Base-by-base conservation (phyloP, 176 grass and related monocot genomes). In the Echinochloa phyllopogon region DNA sequence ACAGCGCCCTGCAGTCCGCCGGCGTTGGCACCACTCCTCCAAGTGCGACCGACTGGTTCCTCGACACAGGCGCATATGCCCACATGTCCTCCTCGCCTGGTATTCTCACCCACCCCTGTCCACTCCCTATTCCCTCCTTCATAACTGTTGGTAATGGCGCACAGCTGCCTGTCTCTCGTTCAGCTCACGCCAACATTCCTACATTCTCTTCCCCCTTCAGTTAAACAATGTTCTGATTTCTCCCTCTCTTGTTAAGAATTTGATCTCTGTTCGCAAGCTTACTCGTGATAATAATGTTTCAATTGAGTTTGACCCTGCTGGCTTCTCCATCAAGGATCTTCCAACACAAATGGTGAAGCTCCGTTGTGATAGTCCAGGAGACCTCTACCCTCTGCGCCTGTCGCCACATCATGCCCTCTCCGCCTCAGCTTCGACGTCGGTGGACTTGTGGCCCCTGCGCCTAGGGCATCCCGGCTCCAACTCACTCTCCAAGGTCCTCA, bases 401-500 rank as follows among this genome's bases (percentile, higher is more conserved):
- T 4, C 17, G 0, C 10, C 8, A 0, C 68, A 43, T 0, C 2
- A 2, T 0, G 68, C 41, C 0, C 10, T 45, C 0, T 4, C 13
- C 1, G n/a, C n/a, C n/a, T n/a, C n/a, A n/a, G 69, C 69, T 3
- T 12, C 18, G 0, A 3, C 5, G 0, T 1, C 5, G 3, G 7
- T 0, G 0, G 45, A 73, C 0, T 25, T 73, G 3, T 73, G 70
- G 45, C 70, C 51, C 10, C 44, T 9, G 0, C 70, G 47, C 0
- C 24, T 51, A 0, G 70, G 70, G 0, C 72, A 55, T 5, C 72
- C 72, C 0, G 48, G 27, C 0, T 4, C 0, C 0, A 1, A 2
- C 0, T 0, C 24, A 11, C 0, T 27, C 6, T 12, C 10, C 2
- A 5, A 17, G 6, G 0, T 17, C 0, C 3, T 65, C 2, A 10